Evolutionary conservation across 164 flowering plant species (phyloP).

Genomic region (Vitis cinerea): DNA sequence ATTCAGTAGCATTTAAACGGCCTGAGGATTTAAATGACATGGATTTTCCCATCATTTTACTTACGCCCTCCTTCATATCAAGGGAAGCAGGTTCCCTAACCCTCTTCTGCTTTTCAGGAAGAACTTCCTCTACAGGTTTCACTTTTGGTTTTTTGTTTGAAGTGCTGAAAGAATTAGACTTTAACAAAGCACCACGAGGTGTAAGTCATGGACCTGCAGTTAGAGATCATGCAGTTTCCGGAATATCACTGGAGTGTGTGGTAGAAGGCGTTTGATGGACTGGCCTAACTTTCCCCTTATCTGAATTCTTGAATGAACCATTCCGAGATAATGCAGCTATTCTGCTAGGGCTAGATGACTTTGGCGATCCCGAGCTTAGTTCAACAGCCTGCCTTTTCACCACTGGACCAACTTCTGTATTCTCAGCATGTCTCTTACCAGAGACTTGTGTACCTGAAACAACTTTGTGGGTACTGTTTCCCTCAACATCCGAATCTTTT

Average conservation of each 20-base stretch:
- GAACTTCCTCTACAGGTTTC: conserved; percentile 51
- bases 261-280: conserved; percentile 26
- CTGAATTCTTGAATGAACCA: conserved; percentile 56
- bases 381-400: conserved; percentile 64
- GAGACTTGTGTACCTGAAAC: conserved; percentile 23
- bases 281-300: conserved; percentile 46
- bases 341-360: conserved; percentile 37
- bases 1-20: no score
- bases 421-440: conserved; percentile 55
- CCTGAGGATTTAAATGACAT: no score
- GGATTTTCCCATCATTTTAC: no score
- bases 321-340: conserved; percentile 42
- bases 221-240: conserved; percentile 34
- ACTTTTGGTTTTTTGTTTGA: conserved; percentile 55
- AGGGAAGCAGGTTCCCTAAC: conserved; percentile 31
- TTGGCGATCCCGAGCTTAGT: conserved; percentile 35
- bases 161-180: conserved; percentile 64
- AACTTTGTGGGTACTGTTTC: conserved; percentile 22
- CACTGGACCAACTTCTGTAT: conserved; percentile 41
- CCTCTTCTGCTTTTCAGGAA: conserved; percentile 47
- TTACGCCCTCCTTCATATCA: conserved; percentile 47
- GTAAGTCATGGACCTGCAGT: conserved; percentile 25
- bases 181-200: conserved; percentile 50
- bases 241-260: conserved; percentile 21
- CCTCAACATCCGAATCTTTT: conserved; percentile 35